These are phyloP conservation scores for Dendrobium officinale DNA, from an alignment of 106 monocot genomes.

Conservation along the genomic window DNA sequence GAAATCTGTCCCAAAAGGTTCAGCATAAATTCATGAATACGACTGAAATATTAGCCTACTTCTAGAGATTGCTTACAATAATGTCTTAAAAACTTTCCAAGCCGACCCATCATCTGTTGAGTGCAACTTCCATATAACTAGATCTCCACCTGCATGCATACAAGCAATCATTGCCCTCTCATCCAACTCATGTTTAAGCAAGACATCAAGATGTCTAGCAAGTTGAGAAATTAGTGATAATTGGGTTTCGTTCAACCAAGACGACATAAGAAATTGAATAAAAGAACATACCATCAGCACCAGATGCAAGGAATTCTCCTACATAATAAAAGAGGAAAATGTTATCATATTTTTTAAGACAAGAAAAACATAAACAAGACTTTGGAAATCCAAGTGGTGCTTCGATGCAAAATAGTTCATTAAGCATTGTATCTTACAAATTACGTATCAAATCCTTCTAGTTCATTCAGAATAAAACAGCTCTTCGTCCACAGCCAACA, in stretches of 20 bases:
- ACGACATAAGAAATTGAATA: not conserved
- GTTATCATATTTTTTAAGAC: not conserved
- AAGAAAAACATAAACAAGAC: not conserved
- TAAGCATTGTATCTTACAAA: too few relatives aligned
- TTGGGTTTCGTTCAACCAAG: not conserved
- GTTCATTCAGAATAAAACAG: not conserved
- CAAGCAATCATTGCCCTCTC: not conserved
- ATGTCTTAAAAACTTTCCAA: slow-evolving; percentile 85
- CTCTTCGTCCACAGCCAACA: not conserved
- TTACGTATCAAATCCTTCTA: not conserved
- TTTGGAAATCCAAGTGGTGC: not conserved
- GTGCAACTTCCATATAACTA: slow-evolving; percentile 79
- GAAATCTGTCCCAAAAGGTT: slow-evolving; percentile 39
- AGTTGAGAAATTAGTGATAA: slow-evolving; percentile 1
- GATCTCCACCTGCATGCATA: slow-evolving; percentile 57
- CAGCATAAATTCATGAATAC: not conserved
- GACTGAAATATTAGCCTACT: not conserved
- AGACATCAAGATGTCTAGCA: not conserved
- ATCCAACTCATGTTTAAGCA: not conserved
- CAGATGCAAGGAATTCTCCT: slow-evolving; percentile 87
- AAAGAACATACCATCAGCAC: slow-evolving; percentile 83
- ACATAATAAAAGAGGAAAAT: slow-evolving; percentile 17
- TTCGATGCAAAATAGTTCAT: too few relatives aligned
- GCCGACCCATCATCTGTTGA: slow-evolving; percentile 38
- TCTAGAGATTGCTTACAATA: slow-evolving; percentile 42